Evolutionary conservation across 352 stramenopile species (phyloP).

Genomic region (Phytophthora citrophthora): DNA sequence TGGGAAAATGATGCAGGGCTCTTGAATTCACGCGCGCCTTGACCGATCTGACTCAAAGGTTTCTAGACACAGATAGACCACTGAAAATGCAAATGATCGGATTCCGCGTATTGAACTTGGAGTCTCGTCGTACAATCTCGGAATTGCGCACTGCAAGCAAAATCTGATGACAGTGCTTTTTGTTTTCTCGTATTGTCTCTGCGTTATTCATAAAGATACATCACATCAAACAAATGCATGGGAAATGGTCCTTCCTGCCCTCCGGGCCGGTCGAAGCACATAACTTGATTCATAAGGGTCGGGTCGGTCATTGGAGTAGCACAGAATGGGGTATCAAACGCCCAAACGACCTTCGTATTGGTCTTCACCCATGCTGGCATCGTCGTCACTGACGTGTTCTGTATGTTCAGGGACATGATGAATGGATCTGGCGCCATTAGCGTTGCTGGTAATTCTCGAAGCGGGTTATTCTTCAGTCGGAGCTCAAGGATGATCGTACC

Average conservation of each 20-base stretch:
- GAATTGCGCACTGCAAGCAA: slow-evolving; percentile 31
- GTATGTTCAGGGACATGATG: slow-evolving; percentile 27
- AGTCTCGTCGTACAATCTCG: slow-evolving; percentile 28
- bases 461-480: slow-evolving; percentile 17
- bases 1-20: slow-evolving; percentile 25
- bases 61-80: slow-evolving; percentile 22
- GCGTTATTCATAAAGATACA: slow-evolving; percentile 2
- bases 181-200: slow-evolving; percentile 1
- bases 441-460: slow-evolving; percentile 17
- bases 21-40: slow-evolving; percentile 12
- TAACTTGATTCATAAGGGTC: slow-evolving; percentile 18
- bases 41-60: slow-evolving; percentile 25
- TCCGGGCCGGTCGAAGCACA: slow-evolving; percentile 12
- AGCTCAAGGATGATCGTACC: slow-evolving; percentile 29
- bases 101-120: slow-evolving; percentile 12
- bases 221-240: slow-evolving; percentile 1
- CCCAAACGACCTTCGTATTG: slow-evolving; percentile 24
- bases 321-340: slow-evolving; percentile 19
- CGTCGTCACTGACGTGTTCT: slow-evolving; percentile 12
- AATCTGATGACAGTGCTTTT: slow-evolving; percentile 14
- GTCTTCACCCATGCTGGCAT: slow-evolving; percentile 25
- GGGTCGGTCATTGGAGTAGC: slow-evolving; percentile 11
- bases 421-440: slow-evolving; percentile 15
- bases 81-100: slow-evolving; percentile 15
- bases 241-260: slow-evolving; percentile 1